Percentiles rank a stretch among this genome's conserved stretches.
Evolutionary conservation across 495 filamentous ascomycete genomes (phyloP).

Genomic region (Podospora australis): DNA sequence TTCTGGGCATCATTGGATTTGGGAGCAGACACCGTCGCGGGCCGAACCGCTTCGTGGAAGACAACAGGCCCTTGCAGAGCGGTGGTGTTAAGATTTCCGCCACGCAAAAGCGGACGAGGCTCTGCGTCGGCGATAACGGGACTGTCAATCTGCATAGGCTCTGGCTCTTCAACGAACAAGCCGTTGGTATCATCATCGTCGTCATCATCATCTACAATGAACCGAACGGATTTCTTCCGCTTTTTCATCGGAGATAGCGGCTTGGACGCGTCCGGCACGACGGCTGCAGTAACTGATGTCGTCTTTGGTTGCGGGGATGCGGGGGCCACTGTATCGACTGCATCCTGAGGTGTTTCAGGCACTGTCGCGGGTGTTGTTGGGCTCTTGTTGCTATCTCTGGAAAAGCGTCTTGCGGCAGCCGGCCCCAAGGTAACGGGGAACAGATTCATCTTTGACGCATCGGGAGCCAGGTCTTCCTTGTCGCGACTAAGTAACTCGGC

Average conservation of each 20-base stretch:
- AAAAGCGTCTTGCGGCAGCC: not conserved
- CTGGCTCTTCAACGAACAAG: constrained; percentile 15
- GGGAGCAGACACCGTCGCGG: constrained; percentile 7
- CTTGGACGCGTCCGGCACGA: not conserved
- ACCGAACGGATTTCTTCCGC: constrained; percentile 38
- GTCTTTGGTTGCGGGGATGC: not conserved
- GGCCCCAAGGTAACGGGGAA: constrained; percentile 9
- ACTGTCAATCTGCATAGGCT: constrained; percentile 19
- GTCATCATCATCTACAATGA: constrained; percentile 23
- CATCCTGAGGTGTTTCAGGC: not conserved
- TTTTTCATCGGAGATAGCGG: constrained; percentile 15
- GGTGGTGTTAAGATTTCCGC: no score
- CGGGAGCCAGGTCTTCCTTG: constrained; percentile 24
- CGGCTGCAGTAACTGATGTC: not conserved
- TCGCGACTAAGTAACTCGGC: constrained; percentile 17
- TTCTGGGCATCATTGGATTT: not conserved
- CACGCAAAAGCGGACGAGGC: constrained; percentile 3
- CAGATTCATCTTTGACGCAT: constrained; percentile 9
- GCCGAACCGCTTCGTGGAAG: no score
- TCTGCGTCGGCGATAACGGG: not conserved
- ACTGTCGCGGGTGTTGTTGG: not conserved
- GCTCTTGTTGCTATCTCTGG: not conserved
- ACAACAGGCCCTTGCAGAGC: no score
- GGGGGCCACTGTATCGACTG: not conserved
- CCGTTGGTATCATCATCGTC: no score